Conservation (phyloP, 2,329 filamentous ascomycete species). For the Biscogniauxia sp. region DNA sequence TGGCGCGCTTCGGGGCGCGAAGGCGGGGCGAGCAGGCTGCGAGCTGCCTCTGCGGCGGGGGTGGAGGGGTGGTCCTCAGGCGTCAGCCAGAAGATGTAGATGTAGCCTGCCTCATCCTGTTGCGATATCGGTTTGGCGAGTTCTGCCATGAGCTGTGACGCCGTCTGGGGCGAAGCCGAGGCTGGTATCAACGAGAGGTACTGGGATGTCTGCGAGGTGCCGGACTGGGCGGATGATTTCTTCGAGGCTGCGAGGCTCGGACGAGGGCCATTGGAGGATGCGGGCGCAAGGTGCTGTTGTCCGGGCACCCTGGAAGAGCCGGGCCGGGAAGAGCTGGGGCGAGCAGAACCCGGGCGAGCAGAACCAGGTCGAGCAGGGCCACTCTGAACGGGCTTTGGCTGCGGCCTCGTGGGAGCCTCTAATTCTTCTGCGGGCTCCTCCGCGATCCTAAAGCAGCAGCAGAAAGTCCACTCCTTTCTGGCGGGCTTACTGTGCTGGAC, state of each 20-base stretch:
- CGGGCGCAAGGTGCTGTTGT: conserved; percentile 25
- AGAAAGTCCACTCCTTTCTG: conserved; percentile 39
- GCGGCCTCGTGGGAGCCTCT: conserved; percentile 43
- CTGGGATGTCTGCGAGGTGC: conserved; percentile 37
- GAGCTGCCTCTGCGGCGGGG: conserved; percentile 57
- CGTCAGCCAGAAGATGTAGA: conserved; percentile 98
- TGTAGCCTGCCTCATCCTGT: conserved; percentile 81
- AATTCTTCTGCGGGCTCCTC: conserved; percentile 39
- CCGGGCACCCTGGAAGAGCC: conserved; percentile 29
- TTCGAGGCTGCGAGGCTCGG: conserved; percentile 24
- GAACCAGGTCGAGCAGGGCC: conserved; percentile 12
- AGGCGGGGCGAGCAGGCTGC: conserved; percentile 56
- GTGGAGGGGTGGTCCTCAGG: conserved; percentile 56
- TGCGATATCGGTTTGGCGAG: conserved; percentile 72
- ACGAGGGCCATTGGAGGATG: conserved; percentile 27
- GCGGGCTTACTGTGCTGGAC: conserved; percentile 20
- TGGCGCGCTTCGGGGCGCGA: conserved; percentile 37
- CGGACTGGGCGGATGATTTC: conserved; percentile 27
- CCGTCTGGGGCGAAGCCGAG: conserved; percentile 62
- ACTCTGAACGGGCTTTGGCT: conserved; percentile 45
- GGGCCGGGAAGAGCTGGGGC: conserved; percentile 11
- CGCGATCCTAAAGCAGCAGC: conserved; percentile 53
- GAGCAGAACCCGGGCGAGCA: no score
- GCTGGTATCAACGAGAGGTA: conserved; percentile 69
- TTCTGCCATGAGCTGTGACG: conserved; percentile 72